phyloP scores from a whole-genome alignment of 73 alveolate species.

The Tetrahymena elliotti region DNA sequence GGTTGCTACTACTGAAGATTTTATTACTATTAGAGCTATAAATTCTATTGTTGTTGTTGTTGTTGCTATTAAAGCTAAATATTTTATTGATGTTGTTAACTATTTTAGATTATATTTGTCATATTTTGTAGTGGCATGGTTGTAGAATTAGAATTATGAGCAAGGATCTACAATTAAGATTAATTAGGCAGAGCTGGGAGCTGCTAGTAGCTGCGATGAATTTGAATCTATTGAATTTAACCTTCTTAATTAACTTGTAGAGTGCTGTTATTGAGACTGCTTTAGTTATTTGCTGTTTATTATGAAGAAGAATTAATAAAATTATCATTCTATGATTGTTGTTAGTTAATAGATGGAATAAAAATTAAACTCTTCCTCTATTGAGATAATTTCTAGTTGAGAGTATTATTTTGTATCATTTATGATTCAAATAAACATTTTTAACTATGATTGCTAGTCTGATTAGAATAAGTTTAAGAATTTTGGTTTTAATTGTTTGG shows the following conservation, averaged over 20 bases:
- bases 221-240: background rate
- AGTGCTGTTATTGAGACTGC: background rate
- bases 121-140: background rate
- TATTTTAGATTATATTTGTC: background rate
- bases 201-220: background rate
- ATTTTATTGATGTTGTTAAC: background rate
- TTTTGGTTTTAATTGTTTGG: background rate
- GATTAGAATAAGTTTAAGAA: background rate
- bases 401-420: background rate
- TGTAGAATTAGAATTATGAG: background rate
- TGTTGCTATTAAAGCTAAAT: background rate
- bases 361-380: background rate
- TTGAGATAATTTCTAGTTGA: background rate
- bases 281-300: background rate
- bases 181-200: background rate
- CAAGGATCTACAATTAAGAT: background rate
- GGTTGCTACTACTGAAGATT: background rate
- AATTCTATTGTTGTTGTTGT: background rate
- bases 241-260: background rate
- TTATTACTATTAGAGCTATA: background rate
- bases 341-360: background rate
- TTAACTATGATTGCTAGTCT: background rate
- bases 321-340: background rate
- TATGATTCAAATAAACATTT: background rate
- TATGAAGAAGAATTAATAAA: background rate